Percentiles rank a stretch among this genome's conserved stretches.
Conservation (phyloP, 352 stramenopile species). For the Globisporangium emineosum region DNA sequence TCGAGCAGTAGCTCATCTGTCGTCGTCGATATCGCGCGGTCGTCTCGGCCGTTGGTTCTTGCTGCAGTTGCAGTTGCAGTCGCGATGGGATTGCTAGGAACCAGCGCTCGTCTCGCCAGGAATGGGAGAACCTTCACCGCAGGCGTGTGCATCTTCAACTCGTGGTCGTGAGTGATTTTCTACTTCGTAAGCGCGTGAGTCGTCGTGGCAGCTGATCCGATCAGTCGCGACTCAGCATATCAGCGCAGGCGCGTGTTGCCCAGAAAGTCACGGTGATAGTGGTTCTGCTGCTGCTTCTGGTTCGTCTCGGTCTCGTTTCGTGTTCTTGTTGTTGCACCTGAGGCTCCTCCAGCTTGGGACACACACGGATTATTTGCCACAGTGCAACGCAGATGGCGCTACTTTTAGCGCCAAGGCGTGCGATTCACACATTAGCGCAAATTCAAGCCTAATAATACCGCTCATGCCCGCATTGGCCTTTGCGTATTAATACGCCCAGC, state of each 20-base stretch:
- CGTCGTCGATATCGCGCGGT: background rate
- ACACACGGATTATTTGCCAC: background rate
- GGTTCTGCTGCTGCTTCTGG: background rate
- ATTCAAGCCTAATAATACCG: background rate
- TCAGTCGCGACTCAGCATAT: constrained; percentile 2
- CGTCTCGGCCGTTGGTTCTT: background rate
- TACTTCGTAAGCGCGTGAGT: background rate
- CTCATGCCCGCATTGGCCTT: too few species aligned
- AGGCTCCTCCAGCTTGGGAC: background rate
- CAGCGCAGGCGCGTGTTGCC: background rate
- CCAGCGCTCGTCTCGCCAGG: background rate
- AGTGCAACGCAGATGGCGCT: background rate
- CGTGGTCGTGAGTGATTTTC: background rate
- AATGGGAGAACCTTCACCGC: background rate
- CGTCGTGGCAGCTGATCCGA: background rate
- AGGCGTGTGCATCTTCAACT: background rate
- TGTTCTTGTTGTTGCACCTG: background rate
- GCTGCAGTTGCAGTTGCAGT: background rate
- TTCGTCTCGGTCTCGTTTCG: background rate
- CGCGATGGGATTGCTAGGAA: background rate
- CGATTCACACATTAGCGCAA: background rate
- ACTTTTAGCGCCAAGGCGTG: background rate
- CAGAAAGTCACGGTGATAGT: background rate
- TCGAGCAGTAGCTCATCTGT: constrained; percentile 29
- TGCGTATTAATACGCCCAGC: background rate